Conservation (phyloP, 1,284 basidiomycete species). For the Puccinia polysora region DNA sequence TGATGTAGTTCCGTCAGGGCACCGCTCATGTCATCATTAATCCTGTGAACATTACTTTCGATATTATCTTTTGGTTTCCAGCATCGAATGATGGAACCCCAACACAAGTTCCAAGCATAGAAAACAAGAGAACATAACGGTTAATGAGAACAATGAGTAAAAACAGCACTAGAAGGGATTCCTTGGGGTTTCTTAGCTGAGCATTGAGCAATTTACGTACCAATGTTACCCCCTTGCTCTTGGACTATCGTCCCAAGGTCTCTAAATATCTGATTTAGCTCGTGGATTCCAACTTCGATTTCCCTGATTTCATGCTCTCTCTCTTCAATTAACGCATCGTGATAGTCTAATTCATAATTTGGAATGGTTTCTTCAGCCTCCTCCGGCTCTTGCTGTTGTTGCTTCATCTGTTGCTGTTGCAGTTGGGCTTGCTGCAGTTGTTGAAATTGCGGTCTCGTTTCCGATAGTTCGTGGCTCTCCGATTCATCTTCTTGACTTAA, state of each 20-base stretch:
- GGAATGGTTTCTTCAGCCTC: conserved; percentile 50
- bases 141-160: neutral
- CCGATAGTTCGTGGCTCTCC: conserved; percentile 39
- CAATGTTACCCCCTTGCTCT: conserved; percentile 91
- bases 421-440: conserved; percentile 16
- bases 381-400: conserved; percentile 51
- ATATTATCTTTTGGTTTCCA: conserved; percentile 82
- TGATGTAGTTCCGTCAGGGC: conserved; percentile 82
- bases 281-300: conserved; percentile 95
- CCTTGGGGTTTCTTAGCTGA: neutral
- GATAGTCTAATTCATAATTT: conserved; percentile 88
- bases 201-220: conserved; percentile 57
- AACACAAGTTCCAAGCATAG: neutral
- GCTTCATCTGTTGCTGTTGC: conserved; percentile 50
- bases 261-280: conserved; percentile 93
- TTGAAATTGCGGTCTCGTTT: conserved; percentile 25
- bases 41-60: conserved; percentile 84
- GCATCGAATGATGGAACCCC: no score
- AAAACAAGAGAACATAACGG: neutral
- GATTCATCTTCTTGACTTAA: conserved; percentile 17
- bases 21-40: conserved; percentile 74
- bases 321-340: conserved; percentile 91
- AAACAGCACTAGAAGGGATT: neutral
- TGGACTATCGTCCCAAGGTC: conserved; percentile 90
- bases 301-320: conserved; percentile 91